Percentiles rank a stretch among this genome's conserved stretches.
Conservation (phyloP, 139 green algal species). For the Picochlorum sp. region DNA sequence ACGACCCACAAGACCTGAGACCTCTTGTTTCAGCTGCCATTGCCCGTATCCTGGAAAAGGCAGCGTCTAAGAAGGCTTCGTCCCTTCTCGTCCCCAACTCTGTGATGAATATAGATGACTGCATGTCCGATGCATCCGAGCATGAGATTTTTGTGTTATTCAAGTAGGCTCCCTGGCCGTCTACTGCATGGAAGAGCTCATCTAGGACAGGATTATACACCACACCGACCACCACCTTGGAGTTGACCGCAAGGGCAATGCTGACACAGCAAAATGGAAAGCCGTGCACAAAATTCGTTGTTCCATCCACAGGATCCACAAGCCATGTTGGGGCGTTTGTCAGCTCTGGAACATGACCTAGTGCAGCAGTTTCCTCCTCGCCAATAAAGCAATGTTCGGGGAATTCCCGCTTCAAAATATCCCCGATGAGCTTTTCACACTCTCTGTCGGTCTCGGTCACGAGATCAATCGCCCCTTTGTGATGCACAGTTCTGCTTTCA, state of each 20-base stretch:
- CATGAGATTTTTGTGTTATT: constrained; percentile 64
- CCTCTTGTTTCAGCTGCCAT: constrained; percentile 33
- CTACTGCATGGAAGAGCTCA: constrained; percentile 63
- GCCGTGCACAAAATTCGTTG: constrained; percentile 98
- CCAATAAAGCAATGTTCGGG: constrained; percentile 75
- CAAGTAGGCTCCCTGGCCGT: constrained; percentile 59
- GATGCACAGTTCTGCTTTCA: constrained; percentile 27
- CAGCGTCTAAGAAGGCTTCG: constrained; percentile 46
- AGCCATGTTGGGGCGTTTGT: constrained; percentile 91
- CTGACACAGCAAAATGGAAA: constrained; percentile 91
- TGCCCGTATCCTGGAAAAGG: constrained; percentile 58
- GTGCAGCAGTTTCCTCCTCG: constrained; percentile 49
- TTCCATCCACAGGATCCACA: constrained; percentile 71
- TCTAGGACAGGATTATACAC: constrained; percentile 91
- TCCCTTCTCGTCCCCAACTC: constrained; percentile 73
- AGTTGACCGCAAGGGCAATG: constrained; percentile 66
- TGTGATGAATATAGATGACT: constrained; percentile 67
- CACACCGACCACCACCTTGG: constrained; percentile 75
- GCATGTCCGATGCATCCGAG: constrained; percentile 43
- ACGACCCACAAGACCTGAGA: constrained; percentile 82
- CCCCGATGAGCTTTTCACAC: constrained; percentile 63
- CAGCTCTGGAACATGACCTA: constrained; percentile 42
- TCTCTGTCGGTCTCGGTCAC: constrained; percentile 93
- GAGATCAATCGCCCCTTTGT: constrained; percentile 68
- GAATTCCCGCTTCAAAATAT: constrained; percentile 47